phyloP scores from a whole-genome alignment of 2,329 filamentous ascomycete species.

The Ramularia endophylla region DNA sequence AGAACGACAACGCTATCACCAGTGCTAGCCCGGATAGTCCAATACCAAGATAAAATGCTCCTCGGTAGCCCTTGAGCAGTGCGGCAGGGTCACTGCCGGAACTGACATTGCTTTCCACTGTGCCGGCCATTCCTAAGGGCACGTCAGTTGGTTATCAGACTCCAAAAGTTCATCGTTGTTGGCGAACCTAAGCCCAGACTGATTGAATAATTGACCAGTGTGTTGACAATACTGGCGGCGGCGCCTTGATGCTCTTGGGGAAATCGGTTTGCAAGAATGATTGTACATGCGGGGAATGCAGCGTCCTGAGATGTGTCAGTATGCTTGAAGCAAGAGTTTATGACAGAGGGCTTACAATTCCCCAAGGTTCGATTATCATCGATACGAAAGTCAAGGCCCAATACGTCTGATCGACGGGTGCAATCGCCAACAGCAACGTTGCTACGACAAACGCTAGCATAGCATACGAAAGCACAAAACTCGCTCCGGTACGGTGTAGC shows the following conservation, averaged over 20 bases:
- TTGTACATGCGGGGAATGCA: background rate
- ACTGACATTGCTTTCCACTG: constrained; percentile 1
- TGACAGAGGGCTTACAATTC: background rate
- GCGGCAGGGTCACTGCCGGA: background rate
- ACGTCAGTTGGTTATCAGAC: too few species aligned
- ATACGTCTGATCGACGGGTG: background rate
- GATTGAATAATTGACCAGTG: constrained; percentile 4
- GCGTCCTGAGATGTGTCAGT: background rate
- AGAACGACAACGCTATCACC: background rate
- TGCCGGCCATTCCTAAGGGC: background rate
- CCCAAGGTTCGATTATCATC: background rate
- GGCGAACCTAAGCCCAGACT: background rate
- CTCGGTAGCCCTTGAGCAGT: background rate
- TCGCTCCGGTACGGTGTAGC: background rate
- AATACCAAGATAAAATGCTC: background rate
- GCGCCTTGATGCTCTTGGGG: constrained; percentile 1
- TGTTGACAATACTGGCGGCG: background rate
- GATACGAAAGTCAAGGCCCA: background rate
- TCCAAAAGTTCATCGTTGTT: too few species aligned
- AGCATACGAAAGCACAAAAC: background rate
- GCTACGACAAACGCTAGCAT: constrained; percentile 1
- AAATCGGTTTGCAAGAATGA: background rate
- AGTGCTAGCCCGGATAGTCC: background rate
- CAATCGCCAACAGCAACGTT: background rate
- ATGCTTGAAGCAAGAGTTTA: background rate